Base-by-base conservation (phyloP, 2,329 filamentous ascomycete genomes). In the Alternaria ethzedia region DNA sequence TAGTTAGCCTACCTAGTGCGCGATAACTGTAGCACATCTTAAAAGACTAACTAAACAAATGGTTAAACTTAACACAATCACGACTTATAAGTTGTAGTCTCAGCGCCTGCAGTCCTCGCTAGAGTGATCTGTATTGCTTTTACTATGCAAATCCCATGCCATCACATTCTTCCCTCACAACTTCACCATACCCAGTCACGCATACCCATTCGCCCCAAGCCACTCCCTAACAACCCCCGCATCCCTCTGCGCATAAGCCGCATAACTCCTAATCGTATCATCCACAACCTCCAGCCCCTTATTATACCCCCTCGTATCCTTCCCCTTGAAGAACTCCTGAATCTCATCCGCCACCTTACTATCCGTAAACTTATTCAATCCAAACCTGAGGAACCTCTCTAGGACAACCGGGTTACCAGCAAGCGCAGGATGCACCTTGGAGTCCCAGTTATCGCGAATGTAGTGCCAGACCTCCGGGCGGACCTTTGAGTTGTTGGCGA, bases 221-320 rank as follows among this genome's bases (percentile, higher is more conserved):
- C 95, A 98, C 82, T 94, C 91, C 80, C 90, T 86, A 58, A 97
- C 86, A 47, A 87, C 83, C 56, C 84, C 85, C 60, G 88, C 85
- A 79, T 98, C 96, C 59, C 96, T 87, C 79, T 89, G 84, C 78
- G 89, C 90, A 84, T 97, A 99, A 44, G 88, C 88, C 5, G 93
- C 93, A 73, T 94, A 90, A 11, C 91, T 93, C 45, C 90, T 88
- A 69, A 98, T 92, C 66, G 90, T 94, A 78, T 98, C 96, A 78
- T 90, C 90, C 66, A 95, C 90, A 69, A 96, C 93, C 69, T 91
- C 90, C 55, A 99, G 82, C 5, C 93, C 94, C 59, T 96, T 90
- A 78, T 96, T 92, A 80, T 94, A 98, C 52, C 90, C 91, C 73
- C 89, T 89, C 17, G 91, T 95, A 75, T 98, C 92, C 84, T 95